Percentiles rank a stretch among this genome's conserved stretches.
These are phyloP conservation scores for Syzygium malaccense DNA, from an alignment of 441 rosid species.

Conservation along the genomic window DNA sequence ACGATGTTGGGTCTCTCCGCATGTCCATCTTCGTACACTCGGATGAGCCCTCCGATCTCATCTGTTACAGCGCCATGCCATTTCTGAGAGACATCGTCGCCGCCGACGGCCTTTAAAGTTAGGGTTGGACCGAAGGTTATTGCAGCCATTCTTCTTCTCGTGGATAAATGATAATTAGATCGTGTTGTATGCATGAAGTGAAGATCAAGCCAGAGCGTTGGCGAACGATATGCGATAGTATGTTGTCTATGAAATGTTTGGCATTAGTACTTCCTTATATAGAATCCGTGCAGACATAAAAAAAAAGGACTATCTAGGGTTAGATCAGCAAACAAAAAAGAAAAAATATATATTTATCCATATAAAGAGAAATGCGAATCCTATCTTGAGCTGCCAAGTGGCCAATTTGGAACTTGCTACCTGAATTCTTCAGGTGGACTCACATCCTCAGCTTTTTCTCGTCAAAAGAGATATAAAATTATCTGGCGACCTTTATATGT, in stretches of 20 bases:
- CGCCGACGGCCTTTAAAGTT: constrained; percentile 28
- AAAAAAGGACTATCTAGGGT: not conserved
- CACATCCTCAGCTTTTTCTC: not conserved
- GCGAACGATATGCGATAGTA: not conserved
- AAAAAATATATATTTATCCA: not conserved
- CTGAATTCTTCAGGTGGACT: not conserved
- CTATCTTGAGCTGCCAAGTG: not conserved
- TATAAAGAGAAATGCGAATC: not conserved
- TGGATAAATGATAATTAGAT: not conserved
- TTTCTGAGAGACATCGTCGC: constrained; percentile 16
- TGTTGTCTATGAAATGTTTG: not conserved
- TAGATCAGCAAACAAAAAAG: not conserved
- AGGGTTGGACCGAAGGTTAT: constrained; percentile 34
- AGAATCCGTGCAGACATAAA: not conserved
- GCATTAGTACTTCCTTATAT: not conserved
- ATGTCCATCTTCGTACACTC: constrained; percentile 56
- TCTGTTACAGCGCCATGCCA: constrained; percentile 22
- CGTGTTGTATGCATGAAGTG: not conserved
- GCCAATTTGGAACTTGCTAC: not conserved
- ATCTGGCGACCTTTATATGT: not conserved
- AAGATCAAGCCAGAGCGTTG: not conserved
- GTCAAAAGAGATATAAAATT: not conserved
- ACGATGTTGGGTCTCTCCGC: constrained; percentile 55
- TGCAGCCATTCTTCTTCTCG: constrained; percentile 34
- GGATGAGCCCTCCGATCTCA: constrained; percentile 67